Conservation (phyloP, 2,329 filamentous ascomycete genomes). For the Aspergillus eucalypticola region DNA sequence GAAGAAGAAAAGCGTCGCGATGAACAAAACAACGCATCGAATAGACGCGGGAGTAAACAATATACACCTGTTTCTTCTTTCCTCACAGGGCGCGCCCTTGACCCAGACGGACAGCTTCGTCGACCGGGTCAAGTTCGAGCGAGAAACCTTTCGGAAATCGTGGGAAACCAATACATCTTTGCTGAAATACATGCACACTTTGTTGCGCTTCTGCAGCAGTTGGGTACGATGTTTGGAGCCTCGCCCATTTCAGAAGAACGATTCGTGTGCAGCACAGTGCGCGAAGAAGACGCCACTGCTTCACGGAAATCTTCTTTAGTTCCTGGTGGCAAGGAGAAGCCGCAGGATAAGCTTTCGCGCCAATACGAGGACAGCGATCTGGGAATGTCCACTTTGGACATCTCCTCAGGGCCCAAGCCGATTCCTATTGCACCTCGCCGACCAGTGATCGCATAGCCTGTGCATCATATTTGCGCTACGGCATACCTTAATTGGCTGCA, state of each 20-base stretch:
- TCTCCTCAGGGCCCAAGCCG: conserved; percentile 38
- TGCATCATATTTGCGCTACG: background rate
- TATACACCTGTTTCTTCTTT: conserved; percentile 61
- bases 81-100: conserved; percentile 56
- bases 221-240: conserved; percentile 49
- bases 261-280: conserved; percentile 43
- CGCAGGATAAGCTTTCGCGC: conserved; percentile 18
- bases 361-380: conserved; percentile 34
- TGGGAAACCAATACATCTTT: conserved; percentile 60
- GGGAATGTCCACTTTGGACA: conserved; percentile 35
- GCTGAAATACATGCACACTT: conserved; percentile 59
- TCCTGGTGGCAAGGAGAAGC: conserved; percentile 19
- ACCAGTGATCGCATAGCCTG: conserved; percentile 37
- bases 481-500: background rate
- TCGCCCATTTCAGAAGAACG: conserved; percentile 45
- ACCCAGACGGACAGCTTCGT: conserved; percentile 57
- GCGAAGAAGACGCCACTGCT: conserved; percentile 24
- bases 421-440: conserved; percentile 41
- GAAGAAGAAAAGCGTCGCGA: conserved; percentile 48
- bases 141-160: conserved; percentile 59
- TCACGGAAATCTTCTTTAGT: conserved; percentile 29
- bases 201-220: conserved; percentile 50
- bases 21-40: conserved; percentile 33
- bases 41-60: conserved; percentile 37
- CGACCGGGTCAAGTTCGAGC: conserved; percentile 56